Evolutionary conservation across 164 flowering plant species (phyloP), one percentile per base, ranked within the genome.

Genomic region (Warburgia ugandensis): DNA sequence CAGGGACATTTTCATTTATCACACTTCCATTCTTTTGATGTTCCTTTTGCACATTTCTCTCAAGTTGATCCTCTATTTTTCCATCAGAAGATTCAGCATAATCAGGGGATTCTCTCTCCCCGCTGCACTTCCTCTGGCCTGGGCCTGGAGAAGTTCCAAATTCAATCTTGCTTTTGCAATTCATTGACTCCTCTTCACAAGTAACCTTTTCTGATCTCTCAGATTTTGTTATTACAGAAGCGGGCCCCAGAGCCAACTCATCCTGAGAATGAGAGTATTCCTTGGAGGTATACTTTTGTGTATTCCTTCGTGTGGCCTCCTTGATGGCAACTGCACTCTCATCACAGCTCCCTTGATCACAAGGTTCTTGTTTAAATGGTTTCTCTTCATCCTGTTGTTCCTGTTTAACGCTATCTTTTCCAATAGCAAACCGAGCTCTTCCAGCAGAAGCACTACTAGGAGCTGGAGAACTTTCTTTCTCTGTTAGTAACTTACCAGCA

Each of bases 401-500:
- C 38, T 62, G 47, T 57, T 60, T 65, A 19, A 58, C 47, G 14
- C 23, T 35, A 63, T 65, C 61, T 43, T 49, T 62, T 35, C 32
- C 50, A 57, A 25, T n/a, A 7, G 45, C 45, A 51, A 21, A 12
- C 38, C 62, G 67, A 42, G 68, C 63, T 37, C 65, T 67, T 16
- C 50, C 68, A 36, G 53, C 44, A 19, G 65, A 59, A 16, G 53
- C 40, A 46, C 69, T 66, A 56, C 52, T 48, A 21, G 75, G 64
- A 60, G 67, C 45, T 25, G 68, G 63, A 50, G 74, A 52, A 54
- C 50, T 59, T 40, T 70, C 81, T 31, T 68, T 68, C 64, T 81
- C 92, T 22, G 59, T 70, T 61, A 89, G 69, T 52, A 92, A 56
- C 50, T 78, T 78, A 7, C 92, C 90, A 62, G 97, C 99, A 57